Percentiles rank a stretch among this genome's conserved stretches.
Conservation (phyloP, 2,329 filamentous ascomycete species). For the Pyrenophora tritici-repentis region DNA sequence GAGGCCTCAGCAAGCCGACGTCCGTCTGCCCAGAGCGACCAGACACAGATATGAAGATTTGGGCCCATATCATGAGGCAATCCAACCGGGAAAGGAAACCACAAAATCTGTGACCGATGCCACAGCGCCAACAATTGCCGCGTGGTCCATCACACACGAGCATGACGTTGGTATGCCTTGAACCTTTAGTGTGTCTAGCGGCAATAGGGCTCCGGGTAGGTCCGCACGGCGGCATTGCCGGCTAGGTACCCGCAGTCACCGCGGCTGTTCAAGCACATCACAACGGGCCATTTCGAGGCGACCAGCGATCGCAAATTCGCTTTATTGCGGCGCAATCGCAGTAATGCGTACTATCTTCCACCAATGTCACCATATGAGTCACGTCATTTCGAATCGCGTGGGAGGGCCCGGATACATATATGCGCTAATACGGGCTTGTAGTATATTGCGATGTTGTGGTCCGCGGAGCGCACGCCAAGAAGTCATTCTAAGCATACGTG, state of each 20-base stretch:
- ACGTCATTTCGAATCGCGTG: neutral
- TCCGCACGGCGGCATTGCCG: neutral
- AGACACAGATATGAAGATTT: neutral
- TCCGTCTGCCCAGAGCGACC: neutral
- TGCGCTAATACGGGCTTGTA: too few relatives aligned
- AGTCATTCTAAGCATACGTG: neutral
- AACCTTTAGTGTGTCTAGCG: slow-evolving; percentile 3
- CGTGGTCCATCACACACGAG: neutral
- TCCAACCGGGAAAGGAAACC: neutral
- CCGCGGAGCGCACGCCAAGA: too few relatives aligned
- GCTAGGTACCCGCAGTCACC: slow-evolving; percentile 4
- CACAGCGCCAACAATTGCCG: neutral
- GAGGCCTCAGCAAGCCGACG: too few relatives aligned
- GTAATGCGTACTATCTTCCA: neutral
- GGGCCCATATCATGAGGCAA: neutral
- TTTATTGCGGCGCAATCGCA: slow-evolving; percentile 4
- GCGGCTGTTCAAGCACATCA: slow-evolving; percentile 3
- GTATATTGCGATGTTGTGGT: too few relatives aligned
- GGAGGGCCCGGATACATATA: too few relatives aligned
- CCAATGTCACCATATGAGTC: neutral
- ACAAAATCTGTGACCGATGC: neutral
- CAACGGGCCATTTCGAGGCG: neutral
- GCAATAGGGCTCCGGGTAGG: slow-evolving; percentile 1
- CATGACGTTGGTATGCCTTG: neutral
- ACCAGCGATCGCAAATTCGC: neutral